A percentile compares a stretch with the other conserved stretches of the same genome.
Conservation (phyloP, 2,329 filamentous ascomycete species). For the Orbilia brochopaga region DNA sequence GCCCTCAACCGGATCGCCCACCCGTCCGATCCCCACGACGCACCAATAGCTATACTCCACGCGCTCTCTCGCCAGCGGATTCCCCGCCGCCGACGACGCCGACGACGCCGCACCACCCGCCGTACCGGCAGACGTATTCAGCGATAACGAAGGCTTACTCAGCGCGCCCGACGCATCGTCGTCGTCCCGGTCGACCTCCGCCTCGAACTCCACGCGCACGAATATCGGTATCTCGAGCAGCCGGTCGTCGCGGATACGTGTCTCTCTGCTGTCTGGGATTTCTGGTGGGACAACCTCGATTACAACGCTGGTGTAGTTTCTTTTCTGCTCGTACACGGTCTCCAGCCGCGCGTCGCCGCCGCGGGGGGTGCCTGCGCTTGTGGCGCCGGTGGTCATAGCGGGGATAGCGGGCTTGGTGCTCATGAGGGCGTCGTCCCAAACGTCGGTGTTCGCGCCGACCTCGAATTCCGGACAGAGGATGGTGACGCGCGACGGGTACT, state of each 20-base stretch:
- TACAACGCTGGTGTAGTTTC: slow-evolving; percentile 94
- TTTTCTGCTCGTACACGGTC: slow-evolving; percentile 92
- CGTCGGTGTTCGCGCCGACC: slow-evolving; percentile 89
- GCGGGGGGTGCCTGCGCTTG: slow-evolving; percentile 54
- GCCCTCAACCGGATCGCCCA: slow-evolving; percentile 62
- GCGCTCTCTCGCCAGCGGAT: slow-evolving; percentile 68
- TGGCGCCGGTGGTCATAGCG: slow-evolving; percentile 47
- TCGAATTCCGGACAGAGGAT: slow-evolving; percentile 94
- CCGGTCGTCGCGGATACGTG: slow-evolving; percentile 58
- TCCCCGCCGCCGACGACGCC: slow-evolving; percentile 53
- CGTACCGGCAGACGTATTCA: slow-evolving; percentile 26
- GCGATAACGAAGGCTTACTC: background rate
- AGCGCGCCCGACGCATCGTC: slow-evolving; percentile 62
- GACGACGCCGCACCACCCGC: slow-evolving; percentile 55
- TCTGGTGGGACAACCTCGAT: slow-evolving; percentile 80
- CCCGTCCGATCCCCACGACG: slow-evolving; percentile 84
- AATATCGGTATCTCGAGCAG: slow-evolving; percentile 91
- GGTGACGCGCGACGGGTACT: slow-evolving; percentile 78
- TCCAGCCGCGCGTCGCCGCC: slow-evolving; percentile 65
- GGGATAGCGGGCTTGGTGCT: slow-evolving; percentile 57
- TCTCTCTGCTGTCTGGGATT: slow-evolving; percentile 57
- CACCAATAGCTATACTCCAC: slow-evolving; percentile 95
- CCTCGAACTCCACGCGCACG: slow-evolving; percentile 88
- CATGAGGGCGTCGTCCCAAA: slow-evolving; percentile 88
- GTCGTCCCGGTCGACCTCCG: slow-evolving; percentile 69